phyloP scores from a whole-genome alignment of 768 basidiomycete genomes.

The Paxillus involutus region DNA sequence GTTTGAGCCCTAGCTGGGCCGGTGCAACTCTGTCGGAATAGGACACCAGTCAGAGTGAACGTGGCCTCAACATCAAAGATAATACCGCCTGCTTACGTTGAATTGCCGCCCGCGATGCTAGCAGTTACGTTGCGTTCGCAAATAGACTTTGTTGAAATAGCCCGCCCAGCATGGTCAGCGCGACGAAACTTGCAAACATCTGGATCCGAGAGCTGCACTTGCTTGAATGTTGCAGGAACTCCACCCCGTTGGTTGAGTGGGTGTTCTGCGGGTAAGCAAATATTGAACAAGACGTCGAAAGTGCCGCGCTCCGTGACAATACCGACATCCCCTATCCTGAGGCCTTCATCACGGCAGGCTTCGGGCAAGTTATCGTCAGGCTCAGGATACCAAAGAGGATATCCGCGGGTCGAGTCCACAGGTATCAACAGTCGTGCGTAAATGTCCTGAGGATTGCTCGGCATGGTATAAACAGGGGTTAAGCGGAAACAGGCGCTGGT shows the following conservation, averaged over 20 bases:
- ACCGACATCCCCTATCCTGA: constrained; percentile 36
- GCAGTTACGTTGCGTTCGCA: neutral
- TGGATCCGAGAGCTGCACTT: constrained; percentile 1
- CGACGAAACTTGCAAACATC: neutral
- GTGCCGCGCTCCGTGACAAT: constrained; percentile 21
- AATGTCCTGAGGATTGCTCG: neutral
- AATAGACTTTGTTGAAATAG: neutral
- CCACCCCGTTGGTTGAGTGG: constrained; percentile 22
- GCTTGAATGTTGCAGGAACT: constrained; percentile 24
- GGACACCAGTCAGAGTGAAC: neutral
- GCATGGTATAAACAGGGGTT: no score
- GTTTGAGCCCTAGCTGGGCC: neutral
- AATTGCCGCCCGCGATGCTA: neutral
- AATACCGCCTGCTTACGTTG: neutral
- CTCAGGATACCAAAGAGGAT: constrained; percentile 31
- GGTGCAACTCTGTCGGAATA: no score
- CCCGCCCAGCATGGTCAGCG: neutral
- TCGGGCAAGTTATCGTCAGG: constrained; percentile 20
- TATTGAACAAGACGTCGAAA: constrained; percentile 35
- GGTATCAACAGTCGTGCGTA: constrained; percentile 14
- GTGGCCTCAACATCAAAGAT: no score
- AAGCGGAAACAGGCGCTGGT: no score
- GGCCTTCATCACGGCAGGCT: constrained; percentile 22
- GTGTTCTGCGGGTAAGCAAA: constrained; percentile 25
- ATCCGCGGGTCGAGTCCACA: constrained; percentile 19